Base-by-base conservation (phyloP, 1,284 basidiomycete genomes). In the Hemileia vastatrix region DNA sequence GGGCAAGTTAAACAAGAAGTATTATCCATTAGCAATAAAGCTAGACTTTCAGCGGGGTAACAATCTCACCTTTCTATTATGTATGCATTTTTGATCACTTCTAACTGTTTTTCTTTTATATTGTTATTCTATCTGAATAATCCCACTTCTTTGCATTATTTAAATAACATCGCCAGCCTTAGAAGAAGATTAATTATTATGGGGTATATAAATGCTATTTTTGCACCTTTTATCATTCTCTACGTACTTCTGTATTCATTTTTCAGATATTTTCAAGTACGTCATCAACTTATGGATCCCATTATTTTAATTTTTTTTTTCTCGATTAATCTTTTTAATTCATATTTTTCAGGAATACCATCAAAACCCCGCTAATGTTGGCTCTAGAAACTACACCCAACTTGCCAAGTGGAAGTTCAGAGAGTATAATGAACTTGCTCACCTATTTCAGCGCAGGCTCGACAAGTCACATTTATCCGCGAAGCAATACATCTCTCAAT, bases 321-420 rank as follows among this genome's bases (percentile, higher is more conserved):
- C n/a, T 15, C 54, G 15, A 5, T n/a, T 21, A 21, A 18, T 50
- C 2, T 50, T 18, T 5, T 36, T 50, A 4, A 43, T 50, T 33
- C n/a, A n/a, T n/a, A n/a, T n/a, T n/a, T n/a, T 6, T 32, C 19
- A 59, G 91, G 92, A 98, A 80, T 97, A 96, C 73, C 94, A 93
- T 82, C 93, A 96, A 78, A 90, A 98, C 72, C 94, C 94, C 1
- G 94, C 93, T 0, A 87, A 88, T 0, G 89, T 97, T 53, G 88
- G 92, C 23, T 86, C 87, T 3, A 83, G 95, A 43, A 84, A 88
- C 67, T 99, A 97, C 72, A 98, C 94, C 0, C 87, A 86, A 1
- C 92, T 89, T 67, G 94, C 93, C 0, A 86, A 89, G 67, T 99
- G 95, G 95, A 97, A 96, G 75, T 98, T 98, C 73, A 83, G 95